These are phyloP conservation scores for Chaetomiaceae sp. DNA, from an alignment of 2,329 filamentous ascomycete species.

Conservation along the genomic window DNA sequence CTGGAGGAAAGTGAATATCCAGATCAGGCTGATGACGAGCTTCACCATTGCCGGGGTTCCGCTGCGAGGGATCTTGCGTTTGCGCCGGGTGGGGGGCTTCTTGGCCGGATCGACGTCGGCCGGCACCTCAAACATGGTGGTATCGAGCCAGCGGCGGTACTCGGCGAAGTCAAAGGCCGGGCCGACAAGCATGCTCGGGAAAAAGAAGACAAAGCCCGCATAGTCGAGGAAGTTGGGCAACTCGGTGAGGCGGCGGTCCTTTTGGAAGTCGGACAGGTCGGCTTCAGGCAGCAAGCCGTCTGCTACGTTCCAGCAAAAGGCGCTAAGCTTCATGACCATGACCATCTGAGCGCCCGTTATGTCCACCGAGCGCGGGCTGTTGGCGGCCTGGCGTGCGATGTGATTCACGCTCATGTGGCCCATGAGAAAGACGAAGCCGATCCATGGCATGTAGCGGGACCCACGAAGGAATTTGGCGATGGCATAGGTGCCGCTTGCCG, in stretches of 20 bases:
- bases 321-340: conserved; percentile 91
- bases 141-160: conserved; percentile 88
- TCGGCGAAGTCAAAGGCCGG: conserved; percentile 94
- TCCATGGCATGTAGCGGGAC: conserved; percentile 95
- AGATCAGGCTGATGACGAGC: conserved; percentile 64
- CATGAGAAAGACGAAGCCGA: conserved; percentile 92
- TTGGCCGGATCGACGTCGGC: conserved; percentile 77
- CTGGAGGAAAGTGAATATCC: conserved; percentile 74
- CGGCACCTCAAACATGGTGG: conserved; percentile 87
- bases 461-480: conserved; percentile 75
- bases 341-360: conserved; percentile 98
- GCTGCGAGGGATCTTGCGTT: conserved; percentile 87
- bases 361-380: conserved; percentile 66
- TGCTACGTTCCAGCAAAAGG: conserved; percentile 97
- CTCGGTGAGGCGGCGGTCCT: conserved; percentile 68
- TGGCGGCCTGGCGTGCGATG: conserved; percentile 69
- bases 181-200: conserved; percentile 82
- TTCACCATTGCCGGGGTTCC: conserved; percentile 80
- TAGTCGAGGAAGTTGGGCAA: conserved; percentile 78
- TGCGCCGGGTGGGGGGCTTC: conserved; percentile 79
- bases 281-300: conserved; percentile 77
- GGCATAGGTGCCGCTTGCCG: conserved; percentile 71
- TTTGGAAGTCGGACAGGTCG: conserved; percentile 82
- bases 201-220: conserved; percentile 88
- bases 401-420: conserved; percentile 90